These are phyloP conservation scores for Colletotrichum sp. DNA, from an alignment of 2,329 filamentous ascomycete species.

Conservation along the genomic window DNA sequence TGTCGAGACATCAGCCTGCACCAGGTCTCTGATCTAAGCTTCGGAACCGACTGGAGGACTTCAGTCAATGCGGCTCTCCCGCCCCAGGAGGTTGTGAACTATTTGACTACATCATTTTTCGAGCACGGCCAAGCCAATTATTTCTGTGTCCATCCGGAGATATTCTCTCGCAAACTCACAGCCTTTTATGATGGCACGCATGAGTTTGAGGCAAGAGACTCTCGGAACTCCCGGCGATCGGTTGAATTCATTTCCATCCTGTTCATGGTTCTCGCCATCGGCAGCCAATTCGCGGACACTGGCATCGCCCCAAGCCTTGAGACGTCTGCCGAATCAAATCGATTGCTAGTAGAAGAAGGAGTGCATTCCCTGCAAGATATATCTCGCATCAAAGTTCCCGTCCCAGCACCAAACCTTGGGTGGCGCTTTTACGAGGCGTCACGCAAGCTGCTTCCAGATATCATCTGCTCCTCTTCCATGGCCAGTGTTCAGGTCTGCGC, in stretches of 20 bases:
- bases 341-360: not conserved
- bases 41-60: not conserved
- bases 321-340: not conserved
- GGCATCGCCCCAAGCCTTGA: not conserved
- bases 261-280: not conserved
- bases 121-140: not conserved
- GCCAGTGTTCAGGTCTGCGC: not conserved
- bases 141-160: not conserved
- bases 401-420: not conserved
- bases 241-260: not conserved
- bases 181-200: not conserved
- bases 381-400: not conserved
- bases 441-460: not conserved
- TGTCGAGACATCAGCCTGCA: not conserved
- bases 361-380: fast-evolving
- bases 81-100: not conserved
- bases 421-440: not conserved
- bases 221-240: not conserved
- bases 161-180: not conserved
- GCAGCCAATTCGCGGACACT: not conserved
- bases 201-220: not conserved
- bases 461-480: fast-evolving
- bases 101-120: not conserved
- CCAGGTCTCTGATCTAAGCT: not conserved
- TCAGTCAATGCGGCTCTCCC: not conserved